A percentile compares a stretch with the other conserved stretches of the same genome.
Conservation (phyloP, 257 asterid species). For the Solanum raphanifolium region DNA sequence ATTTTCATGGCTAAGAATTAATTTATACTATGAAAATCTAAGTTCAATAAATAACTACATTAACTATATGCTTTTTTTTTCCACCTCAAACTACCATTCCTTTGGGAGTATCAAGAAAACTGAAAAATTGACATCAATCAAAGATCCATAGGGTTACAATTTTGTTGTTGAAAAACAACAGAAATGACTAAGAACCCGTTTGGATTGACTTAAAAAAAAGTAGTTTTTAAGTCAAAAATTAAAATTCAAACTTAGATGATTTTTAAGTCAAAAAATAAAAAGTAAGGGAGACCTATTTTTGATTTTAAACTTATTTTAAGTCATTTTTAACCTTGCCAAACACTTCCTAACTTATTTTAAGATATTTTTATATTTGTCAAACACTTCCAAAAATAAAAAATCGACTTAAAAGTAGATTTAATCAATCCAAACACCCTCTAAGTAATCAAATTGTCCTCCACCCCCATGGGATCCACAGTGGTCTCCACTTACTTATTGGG, state of each 20-base stretch:
- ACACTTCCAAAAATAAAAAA: no score
- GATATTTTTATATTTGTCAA: no score
- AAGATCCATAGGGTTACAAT: background rate
- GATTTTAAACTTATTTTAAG: no score
- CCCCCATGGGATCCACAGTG: background rate
- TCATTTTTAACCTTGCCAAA: no score
- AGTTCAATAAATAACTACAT: background rate
- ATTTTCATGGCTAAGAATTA: background rate
- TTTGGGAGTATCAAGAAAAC: background rate
- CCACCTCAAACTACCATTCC: background rate
- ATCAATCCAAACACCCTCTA: no score
- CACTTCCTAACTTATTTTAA: no score
- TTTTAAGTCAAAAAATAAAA: no score
- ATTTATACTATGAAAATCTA: background rate
- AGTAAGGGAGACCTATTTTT: no score
- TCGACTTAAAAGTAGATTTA: fast-evolving
- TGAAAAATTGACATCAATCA: background rate
- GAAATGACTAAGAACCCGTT: no score
- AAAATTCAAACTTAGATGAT: no score
- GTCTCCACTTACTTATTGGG: background rate
- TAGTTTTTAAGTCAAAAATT: fast-evolving
- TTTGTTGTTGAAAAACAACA: background rate
- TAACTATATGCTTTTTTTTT: background rate
- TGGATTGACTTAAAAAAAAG: no score
- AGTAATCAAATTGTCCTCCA: background rate